Evolutionary conservation across 345 rosid species (phyloP).

Genomic region (Hevea brasiliensis): DNA sequence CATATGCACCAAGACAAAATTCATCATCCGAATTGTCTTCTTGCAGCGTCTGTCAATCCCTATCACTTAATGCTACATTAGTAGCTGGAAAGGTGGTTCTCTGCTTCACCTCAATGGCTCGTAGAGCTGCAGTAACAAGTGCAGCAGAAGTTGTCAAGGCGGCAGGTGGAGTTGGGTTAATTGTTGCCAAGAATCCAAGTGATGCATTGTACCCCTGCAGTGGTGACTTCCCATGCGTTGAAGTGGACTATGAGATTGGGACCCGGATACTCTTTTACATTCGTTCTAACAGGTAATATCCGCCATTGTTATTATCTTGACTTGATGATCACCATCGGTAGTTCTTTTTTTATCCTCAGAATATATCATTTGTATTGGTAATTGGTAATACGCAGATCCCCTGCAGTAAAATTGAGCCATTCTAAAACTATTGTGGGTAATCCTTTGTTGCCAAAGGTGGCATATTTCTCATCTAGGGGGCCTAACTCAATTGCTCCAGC

Average conservation of each 20-base stretch:
- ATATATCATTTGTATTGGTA: neutral
- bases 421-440: constrained; percentile 35
- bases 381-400: constrained; percentile 25
- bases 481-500: constrained; percentile 41
- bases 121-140: constrained; percentile 4
- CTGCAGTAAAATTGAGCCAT: constrained; percentile 35
- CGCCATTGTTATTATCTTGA: neutral
- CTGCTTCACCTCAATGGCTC: constrained; percentile 38
- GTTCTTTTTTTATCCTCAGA: neutral
- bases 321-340: neutral
- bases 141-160: constrained; percentile 32
- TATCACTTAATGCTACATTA: constrained; percentile 32
- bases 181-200: constrained; percentile 53
- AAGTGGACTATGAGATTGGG: constrained; percentile 67
- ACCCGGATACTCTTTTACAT: constrained; percentile 58
- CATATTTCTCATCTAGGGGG: constrained; percentile 49
- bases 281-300: constrained; percentile 43
- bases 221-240: constrained; percentile 46
- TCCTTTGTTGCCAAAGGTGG: constrained; percentile 33
- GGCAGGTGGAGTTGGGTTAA: constrained; percentile 51
- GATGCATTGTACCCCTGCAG: constrained; percentile 37
- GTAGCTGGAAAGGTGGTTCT: constrained; percentile 57
- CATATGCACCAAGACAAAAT: neutral
- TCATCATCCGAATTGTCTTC: neutral
- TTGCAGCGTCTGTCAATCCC: constrained; percentile 43